A percentile compares a stretch with the other conserved stretches of the same genome.
Conservation (phyloP, 345 rosid species). For the Dovyalis caffra region DNA sequence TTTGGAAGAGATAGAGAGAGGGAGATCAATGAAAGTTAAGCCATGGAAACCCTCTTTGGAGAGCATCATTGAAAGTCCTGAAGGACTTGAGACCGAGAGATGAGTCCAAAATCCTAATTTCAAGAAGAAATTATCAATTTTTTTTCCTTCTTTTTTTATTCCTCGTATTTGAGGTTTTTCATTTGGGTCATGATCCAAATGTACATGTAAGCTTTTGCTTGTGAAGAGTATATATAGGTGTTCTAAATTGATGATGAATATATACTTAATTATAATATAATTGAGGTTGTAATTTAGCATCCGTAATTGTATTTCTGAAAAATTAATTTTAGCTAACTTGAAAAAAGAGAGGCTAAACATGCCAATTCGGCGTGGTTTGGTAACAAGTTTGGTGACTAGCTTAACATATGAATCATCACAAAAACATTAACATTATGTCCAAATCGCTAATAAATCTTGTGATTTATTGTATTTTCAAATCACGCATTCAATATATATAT, state of each 20-base stretch:
- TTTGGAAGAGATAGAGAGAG: constrained; percentile 38
- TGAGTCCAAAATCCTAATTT: too few relatives aligned
- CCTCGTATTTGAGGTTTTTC: background rate
- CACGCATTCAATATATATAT: too few relatives aligned
- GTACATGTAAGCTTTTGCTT: background rate
- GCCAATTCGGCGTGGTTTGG: background rate
- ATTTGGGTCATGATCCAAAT: background rate
- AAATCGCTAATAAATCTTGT: background rate
- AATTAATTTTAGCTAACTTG: background rate
- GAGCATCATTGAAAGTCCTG: constrained; percentile 54
- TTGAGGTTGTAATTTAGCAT: background rate
- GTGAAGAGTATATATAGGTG: background rate
- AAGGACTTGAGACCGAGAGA: constrained; percentile 32
- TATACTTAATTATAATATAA: too few relatives aligned
- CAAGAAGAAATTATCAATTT: background rate
- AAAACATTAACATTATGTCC: too few relatives aligned
- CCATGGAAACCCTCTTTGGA: constrained; percentile 73
- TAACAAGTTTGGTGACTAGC: too few relatives aligned
- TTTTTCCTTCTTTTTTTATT: background rate
- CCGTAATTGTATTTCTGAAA: background rate
- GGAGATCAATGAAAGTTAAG: constrained; percentile 7
- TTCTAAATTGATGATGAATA: too few relatives aligned
- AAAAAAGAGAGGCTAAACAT: background rate
- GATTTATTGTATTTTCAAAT: too few relatives aligned
- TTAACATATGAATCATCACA: too few relatives aligned